A percentile compares a stretch with the other conserved stretches of the same genome.
These are phyloP conservation scores for Petunia axillaris DNA, from an alignment of 257 asterid species.

Conservation along the genomic window DNA sequence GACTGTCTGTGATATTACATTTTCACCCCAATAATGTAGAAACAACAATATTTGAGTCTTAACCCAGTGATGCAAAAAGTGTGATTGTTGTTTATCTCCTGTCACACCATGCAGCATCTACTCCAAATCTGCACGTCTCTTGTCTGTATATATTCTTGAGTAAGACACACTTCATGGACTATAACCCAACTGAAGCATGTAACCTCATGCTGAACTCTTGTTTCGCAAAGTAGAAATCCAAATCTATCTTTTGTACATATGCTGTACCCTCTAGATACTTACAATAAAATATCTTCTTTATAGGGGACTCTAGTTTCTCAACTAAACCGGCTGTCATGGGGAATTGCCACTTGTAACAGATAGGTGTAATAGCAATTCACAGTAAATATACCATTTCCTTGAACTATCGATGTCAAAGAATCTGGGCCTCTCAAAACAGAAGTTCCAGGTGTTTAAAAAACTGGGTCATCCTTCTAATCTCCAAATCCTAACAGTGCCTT, in stretches of 20 bases:
- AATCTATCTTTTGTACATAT: neutral
- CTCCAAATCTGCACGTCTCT: neutral
- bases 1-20: neutral
- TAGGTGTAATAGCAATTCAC: neutral
- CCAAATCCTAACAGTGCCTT: neutral
- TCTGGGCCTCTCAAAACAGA: neutral
- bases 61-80: neutral
- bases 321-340: neutral
- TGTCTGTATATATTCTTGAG: neutral
- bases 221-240: neutral
- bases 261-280: neutral
- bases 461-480: neutral
- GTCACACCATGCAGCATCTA: neutral
- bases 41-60: neutral
- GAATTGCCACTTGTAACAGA: neutral
- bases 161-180: neutral
- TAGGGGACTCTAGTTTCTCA: neutral
- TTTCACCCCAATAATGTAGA: neutral
- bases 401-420: neutral
- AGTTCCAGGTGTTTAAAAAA: neutral
- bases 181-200: neutral
- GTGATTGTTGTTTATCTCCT: neutral
- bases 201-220: neutral
- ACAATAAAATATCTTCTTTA: neutral
- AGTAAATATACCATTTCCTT: neutral